phyloP scores from a whole-genome alignment of 1,284 basidiomycete species.

The Neotropicomus parvogracilis region DNA sequence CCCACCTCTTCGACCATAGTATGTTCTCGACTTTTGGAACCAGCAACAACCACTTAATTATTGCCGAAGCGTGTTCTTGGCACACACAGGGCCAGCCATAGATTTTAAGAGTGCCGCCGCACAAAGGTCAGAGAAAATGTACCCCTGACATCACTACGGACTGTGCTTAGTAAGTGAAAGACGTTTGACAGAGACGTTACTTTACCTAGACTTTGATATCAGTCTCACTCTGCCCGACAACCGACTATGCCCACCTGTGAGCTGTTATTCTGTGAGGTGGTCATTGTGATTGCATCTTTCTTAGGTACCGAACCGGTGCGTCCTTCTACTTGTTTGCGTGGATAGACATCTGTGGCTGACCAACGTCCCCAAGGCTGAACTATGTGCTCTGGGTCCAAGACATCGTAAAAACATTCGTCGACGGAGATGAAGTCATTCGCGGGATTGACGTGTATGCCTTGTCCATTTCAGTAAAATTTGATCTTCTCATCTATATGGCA shows the following conservation, averaged over 20 bases:
- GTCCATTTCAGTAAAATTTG: not conserved
- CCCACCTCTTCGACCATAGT: slow-evolving; percentile 63
- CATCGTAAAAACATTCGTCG: slow-evolving; percentile 33
- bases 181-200: slow-evolving; percentile 71
- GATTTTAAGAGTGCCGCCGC: slow-evolving; percentile 71
- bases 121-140: slow-evolving; percentile 50
- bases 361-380: slow-evolving; percentile 55
- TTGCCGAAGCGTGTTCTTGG: slow-evolving; percentile 33
- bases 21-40: slow-evolving; percentile 24
- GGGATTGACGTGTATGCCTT: slow-evolving; percentile 55
- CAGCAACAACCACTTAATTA: not conserved
- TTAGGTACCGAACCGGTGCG: slow-evolving; percentile 67
- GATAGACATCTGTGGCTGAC: not conserved
- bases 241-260: slow-evolving; percentile 82
- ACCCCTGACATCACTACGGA: not conserved
- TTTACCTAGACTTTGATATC: slow-evolving; percentile 72
- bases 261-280: slow-evolving; percentile 17
- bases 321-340: not conserved
- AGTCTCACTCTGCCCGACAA: slow-evolving; percentile 60
- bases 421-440: slow-evolving; percentile 22
- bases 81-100: slow-evolving; percentile 45
- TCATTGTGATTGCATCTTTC: not conserved
- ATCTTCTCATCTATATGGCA: slow-evolving; percentile 30
- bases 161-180: slow-evolving; percentile 38
- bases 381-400: slow-evolving; percentile 77